phyloP scores from a whole-genome alignment of 495 filamentous ascomycete species.

The Annulohypoxylon nitens region DNA sequence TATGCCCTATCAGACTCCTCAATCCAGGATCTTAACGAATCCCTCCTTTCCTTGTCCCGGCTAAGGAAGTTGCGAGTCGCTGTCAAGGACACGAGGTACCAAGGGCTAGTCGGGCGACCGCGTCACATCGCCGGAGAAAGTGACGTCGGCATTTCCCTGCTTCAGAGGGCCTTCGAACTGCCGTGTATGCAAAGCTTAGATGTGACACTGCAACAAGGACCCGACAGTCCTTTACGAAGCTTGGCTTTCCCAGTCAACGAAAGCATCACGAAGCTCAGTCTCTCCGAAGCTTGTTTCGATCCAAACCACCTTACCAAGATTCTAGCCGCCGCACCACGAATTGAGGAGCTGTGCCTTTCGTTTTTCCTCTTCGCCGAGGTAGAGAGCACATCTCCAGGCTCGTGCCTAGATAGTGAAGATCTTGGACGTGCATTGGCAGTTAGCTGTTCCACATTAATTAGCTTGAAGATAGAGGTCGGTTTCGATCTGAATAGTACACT shows the following conservation, averaged over 20 bases:
- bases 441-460: background rate
- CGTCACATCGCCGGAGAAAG: background rate
- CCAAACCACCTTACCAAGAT: background rate
- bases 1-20: background rate
- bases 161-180: background rate
- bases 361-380: background rate
- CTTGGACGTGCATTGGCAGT: background rate
- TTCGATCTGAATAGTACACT: background rate
- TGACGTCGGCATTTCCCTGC: background rate
- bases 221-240: background rate
- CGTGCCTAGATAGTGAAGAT: background rate
- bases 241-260: background rate
- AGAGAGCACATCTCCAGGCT: background rate
- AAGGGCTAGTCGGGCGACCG: background rate
- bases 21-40: background rate
- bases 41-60: background rate
- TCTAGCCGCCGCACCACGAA: background rate
- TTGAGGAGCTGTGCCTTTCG: background rate
- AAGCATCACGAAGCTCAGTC: slow-evolving; percentile 3
- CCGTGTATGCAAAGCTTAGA: background rate
- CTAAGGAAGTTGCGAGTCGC: background rate
- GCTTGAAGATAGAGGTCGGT: background rate
- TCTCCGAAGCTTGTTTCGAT: background rate
- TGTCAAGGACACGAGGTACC: background rate
- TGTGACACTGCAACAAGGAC: slow-evolving; percentile 8